phyloP scores from a whole-genome alignment of 1,139 yeast species.

The Scheffersomyces segobiensis region DNA sequence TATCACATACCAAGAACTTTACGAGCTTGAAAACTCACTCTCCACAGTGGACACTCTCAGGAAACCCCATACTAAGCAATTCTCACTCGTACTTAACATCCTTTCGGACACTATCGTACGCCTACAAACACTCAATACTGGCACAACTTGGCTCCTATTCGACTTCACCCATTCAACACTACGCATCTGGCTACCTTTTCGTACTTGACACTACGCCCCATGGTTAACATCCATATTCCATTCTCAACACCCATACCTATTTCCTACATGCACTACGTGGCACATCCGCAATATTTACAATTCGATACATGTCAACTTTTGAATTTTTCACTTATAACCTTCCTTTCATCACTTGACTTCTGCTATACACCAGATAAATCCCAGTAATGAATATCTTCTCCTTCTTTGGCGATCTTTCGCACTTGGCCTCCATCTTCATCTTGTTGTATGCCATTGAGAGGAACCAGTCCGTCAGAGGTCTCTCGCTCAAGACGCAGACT shows the following conservation, averaged over 20 bases:
- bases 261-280: neutral
- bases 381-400: slow-evolving; percentile 52
- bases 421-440: slow-evolving; percentile 75
- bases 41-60: neutral
- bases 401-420: slow-evolving; percentile 75
- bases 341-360: neutral
- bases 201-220: neutral
- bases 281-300: neutral
- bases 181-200: neutral
- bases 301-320: neutral
- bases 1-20: too few relatives aligned
- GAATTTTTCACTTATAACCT: neutral
- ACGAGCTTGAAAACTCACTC: too few relatives aligned
- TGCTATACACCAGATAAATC: neutral
- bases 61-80: neutral
- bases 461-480: slow-evolving; percentile 73
- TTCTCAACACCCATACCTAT: neutral
- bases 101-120: neutral
- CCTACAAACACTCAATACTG: neutral
- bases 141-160: neutral
- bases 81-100: neutral
- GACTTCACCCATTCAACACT: neutral
- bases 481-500: slow-evolving; percentile 85
- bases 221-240: neutral
- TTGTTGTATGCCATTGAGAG: slow-evolving; percentile 69